These are phyloP conservation scores for Populus trichocarpa DNA, from an alignment of 441 rosid species.

Conservation along the genomic window DNA sequence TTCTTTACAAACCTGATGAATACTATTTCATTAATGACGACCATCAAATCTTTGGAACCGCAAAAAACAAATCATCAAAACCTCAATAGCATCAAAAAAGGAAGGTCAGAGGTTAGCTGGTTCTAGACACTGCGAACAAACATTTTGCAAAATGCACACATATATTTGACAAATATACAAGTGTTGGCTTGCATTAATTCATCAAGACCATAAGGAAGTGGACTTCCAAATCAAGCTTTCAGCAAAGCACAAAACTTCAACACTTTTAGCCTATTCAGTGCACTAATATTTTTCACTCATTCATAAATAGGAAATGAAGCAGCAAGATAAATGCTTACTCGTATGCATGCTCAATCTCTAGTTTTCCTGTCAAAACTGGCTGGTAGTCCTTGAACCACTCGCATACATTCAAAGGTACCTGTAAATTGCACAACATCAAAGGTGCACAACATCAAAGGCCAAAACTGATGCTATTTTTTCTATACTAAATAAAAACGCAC, in stretches of 20 bases:
- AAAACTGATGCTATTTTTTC: background rate
- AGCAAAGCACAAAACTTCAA: background rate
- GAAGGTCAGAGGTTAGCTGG: background rate
- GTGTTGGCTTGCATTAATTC: background rate
- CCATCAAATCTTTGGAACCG: background rate
- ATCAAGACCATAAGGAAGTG: background rate
- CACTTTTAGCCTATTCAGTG: too few species aligned
- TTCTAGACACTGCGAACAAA: background rate
- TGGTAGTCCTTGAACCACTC: conserved; percentile 96
- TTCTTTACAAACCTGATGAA: conserved; percentile 78
- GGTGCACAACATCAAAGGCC: conserved; percentile 7
- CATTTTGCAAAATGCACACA: background rate
- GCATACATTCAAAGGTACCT: conserved; percentile 84
- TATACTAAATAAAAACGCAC: background rate
- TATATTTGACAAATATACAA: too few species aligned
- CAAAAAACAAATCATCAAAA: background rate
- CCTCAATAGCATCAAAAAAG: background rate
- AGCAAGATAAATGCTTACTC: conserved; percentile 50
- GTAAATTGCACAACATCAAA: too few species aligned
- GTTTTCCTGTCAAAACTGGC: conserved; percentile 77
- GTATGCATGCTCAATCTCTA: conserved; percentile 88
- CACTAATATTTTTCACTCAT: too few species aligned
- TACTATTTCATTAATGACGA: background rate
- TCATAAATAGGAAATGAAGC: background rate
- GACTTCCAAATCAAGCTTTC: background rate